Evolutionary conservation across 1,284 basidiomycete genomes (phyloP).

Genomic region (Golubevia pallescens): DNA sequence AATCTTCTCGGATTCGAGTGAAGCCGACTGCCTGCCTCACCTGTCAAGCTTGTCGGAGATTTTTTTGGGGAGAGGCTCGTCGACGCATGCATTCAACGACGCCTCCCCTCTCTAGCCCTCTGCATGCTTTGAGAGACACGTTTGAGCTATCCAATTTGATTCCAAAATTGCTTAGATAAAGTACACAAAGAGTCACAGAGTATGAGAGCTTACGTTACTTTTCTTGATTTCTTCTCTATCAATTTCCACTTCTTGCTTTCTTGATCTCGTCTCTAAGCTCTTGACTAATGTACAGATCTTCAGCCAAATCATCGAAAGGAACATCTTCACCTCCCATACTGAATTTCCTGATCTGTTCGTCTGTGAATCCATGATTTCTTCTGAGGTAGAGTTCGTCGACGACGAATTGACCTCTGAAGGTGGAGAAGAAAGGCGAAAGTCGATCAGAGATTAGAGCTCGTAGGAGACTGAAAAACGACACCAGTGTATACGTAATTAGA

Average conservation of each 20-base stretch:
- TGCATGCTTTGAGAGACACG: no score
- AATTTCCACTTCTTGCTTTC: slow-evolving; percentile 8
- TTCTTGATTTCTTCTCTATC: no score
- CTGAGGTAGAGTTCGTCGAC: slow-evolving; percentile 55
- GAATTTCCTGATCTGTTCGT: slow-evolving; percentile 27
- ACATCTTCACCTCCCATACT: slow-evolving; percentile 33
- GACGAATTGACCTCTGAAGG: slow-evolving; percentile 27
- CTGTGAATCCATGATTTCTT: slow-evolving; percentile 22
- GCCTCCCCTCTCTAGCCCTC: no score
- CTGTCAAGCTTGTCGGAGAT: no score
- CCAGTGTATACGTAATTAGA: neutral
- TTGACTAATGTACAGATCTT: slow-evolving; percentile 49
- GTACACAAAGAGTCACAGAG: no score
- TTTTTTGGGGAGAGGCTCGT: no score
- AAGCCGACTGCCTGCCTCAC: no score
- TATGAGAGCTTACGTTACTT: no score
- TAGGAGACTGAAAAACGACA: neutral
- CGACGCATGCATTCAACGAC: no score
- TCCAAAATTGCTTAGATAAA: no score
- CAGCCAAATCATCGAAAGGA: slow-evolving; percentile 25
- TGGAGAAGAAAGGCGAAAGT: neutral
- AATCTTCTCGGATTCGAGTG: no score
- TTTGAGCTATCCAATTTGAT: no score
- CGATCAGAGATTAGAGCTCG: neutral
- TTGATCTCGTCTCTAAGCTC: slow-evolving; percentile 30